Conservation (phyloP, 31 red algal genomes). For the Asparagopsis taxiformis region DNA sequence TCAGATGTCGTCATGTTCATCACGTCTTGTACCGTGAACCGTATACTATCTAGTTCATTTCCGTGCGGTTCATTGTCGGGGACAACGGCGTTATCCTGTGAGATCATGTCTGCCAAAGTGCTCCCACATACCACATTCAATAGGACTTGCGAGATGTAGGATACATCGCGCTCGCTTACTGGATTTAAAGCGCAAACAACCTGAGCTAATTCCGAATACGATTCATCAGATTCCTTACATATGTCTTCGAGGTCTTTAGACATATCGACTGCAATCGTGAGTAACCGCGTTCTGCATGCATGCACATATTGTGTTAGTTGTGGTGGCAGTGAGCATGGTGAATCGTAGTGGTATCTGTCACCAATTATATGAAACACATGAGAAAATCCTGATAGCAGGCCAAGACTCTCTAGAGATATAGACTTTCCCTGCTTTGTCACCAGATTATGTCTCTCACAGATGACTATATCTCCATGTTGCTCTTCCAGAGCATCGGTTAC, state of each 20-base stretch:
- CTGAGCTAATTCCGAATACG: neutral
- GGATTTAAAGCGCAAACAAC: neutral
- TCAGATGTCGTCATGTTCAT: too few relatives aligned
- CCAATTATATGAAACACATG: constrained; percentile 47
- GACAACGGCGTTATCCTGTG: too few relatives aligned
- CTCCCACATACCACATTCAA: neutral
- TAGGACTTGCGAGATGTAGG: neutral
- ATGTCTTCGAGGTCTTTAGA: constrained; percentile 9
- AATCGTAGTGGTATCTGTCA: constrained; percentile 19
- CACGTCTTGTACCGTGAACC: too few relatives aligned
- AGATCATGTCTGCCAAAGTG: too few relatives aligned
- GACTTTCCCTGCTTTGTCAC: constrained; percentile 3
- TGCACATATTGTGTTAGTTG: constrained; percentile 27
- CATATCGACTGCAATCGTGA: constrained; percentile 49
- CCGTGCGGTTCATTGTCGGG: too few relatives aligned
- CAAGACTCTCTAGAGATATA: constrained; percentile 2
- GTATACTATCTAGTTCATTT: too few relatives aligned
- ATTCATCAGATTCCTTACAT: constrained; percentile 8
- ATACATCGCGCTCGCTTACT: neutral
- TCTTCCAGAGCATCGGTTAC: constrained; percentile 33
- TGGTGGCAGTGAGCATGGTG: constrained; percentile 21
- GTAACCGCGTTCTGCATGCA: constrained; percentile 24
- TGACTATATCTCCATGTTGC: constrained; percentile 15
- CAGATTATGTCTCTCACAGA: constrained; percentile 25
- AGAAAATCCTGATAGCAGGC: constrained; percentile 15